phyloP scores from a whole-genome alignment of 1,284 basidiomycete genomes.

The Amylostereum areolatum region DNA sequence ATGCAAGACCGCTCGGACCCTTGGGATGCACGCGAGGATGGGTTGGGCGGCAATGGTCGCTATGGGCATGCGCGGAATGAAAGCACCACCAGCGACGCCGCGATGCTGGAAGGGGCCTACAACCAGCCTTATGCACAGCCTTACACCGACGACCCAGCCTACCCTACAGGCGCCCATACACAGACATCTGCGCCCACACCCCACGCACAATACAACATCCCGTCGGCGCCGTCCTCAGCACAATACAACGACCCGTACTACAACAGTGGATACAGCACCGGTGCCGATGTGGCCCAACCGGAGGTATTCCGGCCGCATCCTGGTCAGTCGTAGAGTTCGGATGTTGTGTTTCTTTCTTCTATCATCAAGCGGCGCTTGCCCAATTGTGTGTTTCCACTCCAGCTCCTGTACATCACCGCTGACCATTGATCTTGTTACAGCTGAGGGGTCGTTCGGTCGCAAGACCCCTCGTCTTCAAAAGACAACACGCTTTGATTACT shows the following conservation, averaged over 20 bases:
- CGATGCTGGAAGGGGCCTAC: constrained; percentile 7
- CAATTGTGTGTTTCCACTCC: constrained; percentile 2
- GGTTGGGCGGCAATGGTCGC: constrained; percentile 17
- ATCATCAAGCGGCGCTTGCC: constrained; percentile 17
- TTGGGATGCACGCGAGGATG: constrained; percentile 64
- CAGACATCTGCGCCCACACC: constrained; percentile 41
- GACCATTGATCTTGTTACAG: constrained; percentile 23
- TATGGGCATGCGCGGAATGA: constrained; percentile 44
- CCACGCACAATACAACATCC: constrained; percentile 7
- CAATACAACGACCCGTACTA: constrained; percentile 14
- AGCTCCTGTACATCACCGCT: constrained; percentile 10
- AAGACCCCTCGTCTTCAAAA: constrained; percentile 41
- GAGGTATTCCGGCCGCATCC: constrained; percentile 39
- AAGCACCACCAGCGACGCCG: constrained; percentile 40
- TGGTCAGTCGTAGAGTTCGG: constrained; percentile 34
- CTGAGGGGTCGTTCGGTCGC: constrained; percentile 46
- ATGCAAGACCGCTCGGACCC: constrained; percentile 60
- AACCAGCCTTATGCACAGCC: constrained; percentile 4
- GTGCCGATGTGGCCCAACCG: constrained; percentile 30
- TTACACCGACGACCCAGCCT: constrained; percentile 12
- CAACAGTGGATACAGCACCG: constrained; percentile 14
- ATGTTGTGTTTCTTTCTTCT: constrained; percentile 12
- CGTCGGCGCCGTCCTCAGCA: too few species aligned
- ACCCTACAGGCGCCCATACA: constrained; percentile 33
- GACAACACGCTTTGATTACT: constrained; percentile 3